Conservation (phyloP, 2,329 filamentous ascomycete genomes). For the Elsinoe necatrix region DNA sequence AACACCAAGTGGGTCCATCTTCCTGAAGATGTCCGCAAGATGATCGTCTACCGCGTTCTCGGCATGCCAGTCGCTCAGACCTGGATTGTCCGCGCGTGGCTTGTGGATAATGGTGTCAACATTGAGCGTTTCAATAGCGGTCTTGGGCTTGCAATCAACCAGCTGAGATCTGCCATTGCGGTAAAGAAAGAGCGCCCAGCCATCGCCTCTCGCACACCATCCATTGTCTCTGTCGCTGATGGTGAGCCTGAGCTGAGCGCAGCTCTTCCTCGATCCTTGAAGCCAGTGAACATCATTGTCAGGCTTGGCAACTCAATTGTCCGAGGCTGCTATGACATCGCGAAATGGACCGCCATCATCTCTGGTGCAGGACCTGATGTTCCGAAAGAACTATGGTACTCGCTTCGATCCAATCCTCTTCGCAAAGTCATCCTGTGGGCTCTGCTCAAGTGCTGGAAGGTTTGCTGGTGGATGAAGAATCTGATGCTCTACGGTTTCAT, state of each 20-base stretch:
- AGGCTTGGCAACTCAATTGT: neutral
- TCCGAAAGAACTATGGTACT: slow-evolving; percentile 17
- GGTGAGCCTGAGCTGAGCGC: slow-evolving; percentile 15
- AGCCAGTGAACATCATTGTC: neutral
- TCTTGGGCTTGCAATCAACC: slow-evolving; percentile 12
- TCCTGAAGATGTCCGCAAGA: slow-evolving; percentile 16
- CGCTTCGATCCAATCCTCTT: slow-evolving; percentile 6
- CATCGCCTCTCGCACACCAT: neutral
- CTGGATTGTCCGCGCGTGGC: slow-evolving; percentile 12
- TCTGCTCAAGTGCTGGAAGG: slow-evolving; percentile 19
- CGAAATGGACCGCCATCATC: slow-evolving; percentile 18
- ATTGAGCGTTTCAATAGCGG: slow-evolving; percentile 5
- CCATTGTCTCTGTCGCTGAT: neutral
- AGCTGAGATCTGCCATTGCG: slow-evolving; percentile 4
- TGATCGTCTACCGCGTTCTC: slow-evolving; percentile 17
- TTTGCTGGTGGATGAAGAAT: slow-evolving; percentile 19
- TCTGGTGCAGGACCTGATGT: slow-evolving; percentile 17
- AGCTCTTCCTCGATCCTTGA: slow-evolving; percentile 1
- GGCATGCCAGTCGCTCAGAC: slow-evolving; percentile 10
- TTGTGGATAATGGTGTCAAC: slow-evolving; percentile 10
- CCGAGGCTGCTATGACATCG: slow-evolving; percentile 9
- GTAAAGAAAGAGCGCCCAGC: slow-evolving; percentile 8
- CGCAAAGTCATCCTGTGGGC: slow-evolving; percentile 15
- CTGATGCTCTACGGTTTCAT: slow-evolving; percentile 14
- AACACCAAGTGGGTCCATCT: slow-evolving; percentile 16